Evolutionary conservation across 345 rosid species (phyloP), one percentile per base, ranked within the genome.

Genomic region (Triadica sebifera): DNA sequence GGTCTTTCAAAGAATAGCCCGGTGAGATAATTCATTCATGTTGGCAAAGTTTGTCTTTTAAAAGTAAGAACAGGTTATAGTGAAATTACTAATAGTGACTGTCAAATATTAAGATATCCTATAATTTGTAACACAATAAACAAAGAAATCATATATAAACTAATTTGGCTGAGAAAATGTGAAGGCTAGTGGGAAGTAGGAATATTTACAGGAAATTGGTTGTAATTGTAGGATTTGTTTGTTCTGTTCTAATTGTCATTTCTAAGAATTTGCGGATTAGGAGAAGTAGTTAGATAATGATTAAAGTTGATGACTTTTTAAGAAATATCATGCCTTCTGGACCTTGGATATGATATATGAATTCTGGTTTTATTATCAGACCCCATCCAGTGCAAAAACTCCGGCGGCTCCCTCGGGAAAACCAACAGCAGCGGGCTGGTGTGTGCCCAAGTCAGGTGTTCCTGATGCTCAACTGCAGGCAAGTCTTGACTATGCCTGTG

Each of bases 401-500:
- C 82, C 82, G 57, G 63, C 41, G 6, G 16, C 73, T 38, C 79
- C 82, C 6, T 38, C 75, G 16, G 41, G 47, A n/a, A 74, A 70
- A 34, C 69, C 57, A 52, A 63, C 66, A 37, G 41, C 15, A 29
- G 20, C 15, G 19, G 38, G 52, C 0, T 90, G 97, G 97, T 92
- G 97, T 74, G 77, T 94, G 74, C 84, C 97, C 1, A 89, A 81
- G 85, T 55, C 79, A 1, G 81, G 81, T 29, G 85, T 41, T 79
- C 80, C 96, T 2, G 78, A 85, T 6, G 76, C 84, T 43, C 88
- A 92, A 56, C 64, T 94, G 81, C 97, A 91, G 72, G 82, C 88
- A 38, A 89, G 85, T 71, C 79, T 94, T 51, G 98, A 94, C 79
- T 94, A 89, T 72, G 97, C 86, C 34, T 94, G 97, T 9, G 89